These are phyloP conservation scores for Gillenia trifoliata DNA, from an alignment of 306 rosid species.

Conservation along the genomic window DNA sequence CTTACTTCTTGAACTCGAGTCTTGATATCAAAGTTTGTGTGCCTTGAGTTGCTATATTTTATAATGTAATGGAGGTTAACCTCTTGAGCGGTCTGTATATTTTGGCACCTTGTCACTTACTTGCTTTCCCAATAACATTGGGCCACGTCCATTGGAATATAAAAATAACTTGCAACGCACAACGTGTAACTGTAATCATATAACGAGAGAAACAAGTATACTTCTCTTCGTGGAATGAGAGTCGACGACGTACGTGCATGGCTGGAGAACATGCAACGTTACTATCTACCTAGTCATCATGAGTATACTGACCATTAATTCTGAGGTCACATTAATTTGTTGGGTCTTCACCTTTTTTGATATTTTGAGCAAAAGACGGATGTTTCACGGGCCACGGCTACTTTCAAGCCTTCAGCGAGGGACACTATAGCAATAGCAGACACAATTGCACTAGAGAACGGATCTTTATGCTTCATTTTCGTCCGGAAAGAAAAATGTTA, in stretches of 20 bases:
- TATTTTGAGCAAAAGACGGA: background rate
- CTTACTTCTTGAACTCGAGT: too few species aligned
- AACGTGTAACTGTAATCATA: background rate
- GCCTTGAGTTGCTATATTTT: background rate
- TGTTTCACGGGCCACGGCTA: background rate
- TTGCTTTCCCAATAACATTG: background rate
- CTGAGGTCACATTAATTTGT: conserved; percentile 4
- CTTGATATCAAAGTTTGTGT: background rate
- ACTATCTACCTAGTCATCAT: too few species aligned
- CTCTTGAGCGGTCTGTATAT: conserved; percentile 10
- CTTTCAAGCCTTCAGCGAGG: background rate
- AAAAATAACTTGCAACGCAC: too few species aligned
- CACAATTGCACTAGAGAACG: background rate
- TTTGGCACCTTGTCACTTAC: conserved; percentile 16
- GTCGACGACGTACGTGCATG: too few species aligned
- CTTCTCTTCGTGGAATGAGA: background rate
- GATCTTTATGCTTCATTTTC: background rate
- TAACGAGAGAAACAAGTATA: background rate
- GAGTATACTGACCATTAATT: background rate
- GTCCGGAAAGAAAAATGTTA: background rate
- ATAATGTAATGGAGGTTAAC: background rate
- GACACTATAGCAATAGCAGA: background rate
- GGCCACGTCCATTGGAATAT: background rate
- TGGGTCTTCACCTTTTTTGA: background rate
- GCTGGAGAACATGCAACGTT: too few species aligned